Conservation (phyloP, 1,284 basidiomycete genomes). For the Marasmius sp. region DNA sequence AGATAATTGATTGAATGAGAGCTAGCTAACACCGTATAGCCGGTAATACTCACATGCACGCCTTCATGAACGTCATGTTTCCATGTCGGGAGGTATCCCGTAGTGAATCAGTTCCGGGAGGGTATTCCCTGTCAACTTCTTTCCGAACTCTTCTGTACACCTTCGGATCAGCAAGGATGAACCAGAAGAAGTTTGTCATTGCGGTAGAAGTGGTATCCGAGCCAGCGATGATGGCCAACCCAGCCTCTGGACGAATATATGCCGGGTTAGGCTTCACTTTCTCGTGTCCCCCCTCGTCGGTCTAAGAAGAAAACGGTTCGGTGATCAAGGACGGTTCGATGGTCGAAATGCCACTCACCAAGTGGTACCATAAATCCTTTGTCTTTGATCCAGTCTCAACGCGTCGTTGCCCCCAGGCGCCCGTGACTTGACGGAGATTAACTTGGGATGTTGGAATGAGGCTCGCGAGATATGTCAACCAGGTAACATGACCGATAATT, state of each 20-base stretch:
- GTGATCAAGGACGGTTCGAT: too few relatives aligned
- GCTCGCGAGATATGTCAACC: conserved; percentile 30
- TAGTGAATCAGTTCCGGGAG: neutral
- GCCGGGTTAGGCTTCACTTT: conserved; percentile 1
- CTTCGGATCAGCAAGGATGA: conserved; percentile 2
- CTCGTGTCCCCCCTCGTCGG: conserved; percentile 33
- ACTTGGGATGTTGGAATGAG: conserved; percentile 26
- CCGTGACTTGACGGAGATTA: conserved; percentile 27
- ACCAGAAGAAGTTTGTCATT: neutral
- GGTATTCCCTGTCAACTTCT: neutral
- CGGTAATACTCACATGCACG: conserved; percentile 31
- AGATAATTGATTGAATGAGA: too few relatives aligned
- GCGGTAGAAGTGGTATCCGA: conserved; percentile 11
- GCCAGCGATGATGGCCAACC: conserved; percentile 26
- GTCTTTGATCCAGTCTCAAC: conserved; percentile 26
- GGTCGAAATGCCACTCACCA: conserved; percentile 27
- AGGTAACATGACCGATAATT: conserved; percentile 37
- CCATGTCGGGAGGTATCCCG: neutral
- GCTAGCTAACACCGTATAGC: conserved; percentile 31
- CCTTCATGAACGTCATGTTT: conserved; percentile 34
- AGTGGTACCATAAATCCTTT: conserved; percentile 46
- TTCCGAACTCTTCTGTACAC: neutral
- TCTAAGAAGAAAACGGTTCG: conserved; percentile 31
- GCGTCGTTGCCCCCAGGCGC: conserved; percentile 28
- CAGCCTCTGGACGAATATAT: conserved; percentile 19